These are phyloP conservation scores for Magnaporthiopsis poae DNA, from an alignment of 2,329 filamentous ascomycete species.

Conservation along the genomic window DNA sequence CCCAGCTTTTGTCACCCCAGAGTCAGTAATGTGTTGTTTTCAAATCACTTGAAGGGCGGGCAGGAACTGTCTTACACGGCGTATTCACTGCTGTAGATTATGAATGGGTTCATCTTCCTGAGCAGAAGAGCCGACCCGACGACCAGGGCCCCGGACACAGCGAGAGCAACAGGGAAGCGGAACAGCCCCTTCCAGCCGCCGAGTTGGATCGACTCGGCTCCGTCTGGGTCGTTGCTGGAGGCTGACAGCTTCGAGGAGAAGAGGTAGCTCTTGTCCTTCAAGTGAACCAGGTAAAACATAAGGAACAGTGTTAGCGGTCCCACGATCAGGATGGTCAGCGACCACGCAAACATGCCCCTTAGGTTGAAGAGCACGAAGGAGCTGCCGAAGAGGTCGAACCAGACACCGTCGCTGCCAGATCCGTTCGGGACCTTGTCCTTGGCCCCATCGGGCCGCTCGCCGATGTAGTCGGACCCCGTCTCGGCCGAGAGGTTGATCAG, in stretches of 20 bases:
- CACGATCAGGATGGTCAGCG: constrained; percentile 70
- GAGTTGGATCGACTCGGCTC: constrained; percentile 47
- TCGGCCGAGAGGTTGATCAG: constrained; percentile 61
- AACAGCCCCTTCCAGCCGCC: constrained; percentile 75
- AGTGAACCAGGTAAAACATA: constrained; percentile 58
- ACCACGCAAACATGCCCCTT: constrained; percentile 78
- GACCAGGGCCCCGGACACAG: constrained; percentile 57
- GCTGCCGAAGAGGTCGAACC: constrained; percentile 85
- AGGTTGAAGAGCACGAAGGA: constrained; percentile 70
- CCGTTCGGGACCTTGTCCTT: constrained; percentile 57
- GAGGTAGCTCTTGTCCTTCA: constrained; percentile 76
- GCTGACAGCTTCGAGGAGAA: constrained; percentile 44
- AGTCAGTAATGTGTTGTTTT: neutral
- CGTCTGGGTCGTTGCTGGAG: constrained; percentile 29
- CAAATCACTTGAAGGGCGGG: neutral
- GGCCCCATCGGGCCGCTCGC: constrained; percentile 42
- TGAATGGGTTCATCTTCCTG: constrained; percentile 75
- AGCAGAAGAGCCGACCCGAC: constrained; percentile 66
- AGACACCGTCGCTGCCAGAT: constrained; percentile 61
- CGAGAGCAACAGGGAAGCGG: constrained; percentile 68
- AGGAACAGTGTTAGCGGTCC: constrained; percentile 64
- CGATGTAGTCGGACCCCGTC: constrained; percentile 56
- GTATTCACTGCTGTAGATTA: constrained; percentile 84
- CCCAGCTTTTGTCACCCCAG: constrained; percentile 43
- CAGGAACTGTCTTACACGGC: constrained; percentile 43